phyloP scores from a whole-genome alignment of 345 rosid genomes.

The Heritiera littoralis region DNA sequence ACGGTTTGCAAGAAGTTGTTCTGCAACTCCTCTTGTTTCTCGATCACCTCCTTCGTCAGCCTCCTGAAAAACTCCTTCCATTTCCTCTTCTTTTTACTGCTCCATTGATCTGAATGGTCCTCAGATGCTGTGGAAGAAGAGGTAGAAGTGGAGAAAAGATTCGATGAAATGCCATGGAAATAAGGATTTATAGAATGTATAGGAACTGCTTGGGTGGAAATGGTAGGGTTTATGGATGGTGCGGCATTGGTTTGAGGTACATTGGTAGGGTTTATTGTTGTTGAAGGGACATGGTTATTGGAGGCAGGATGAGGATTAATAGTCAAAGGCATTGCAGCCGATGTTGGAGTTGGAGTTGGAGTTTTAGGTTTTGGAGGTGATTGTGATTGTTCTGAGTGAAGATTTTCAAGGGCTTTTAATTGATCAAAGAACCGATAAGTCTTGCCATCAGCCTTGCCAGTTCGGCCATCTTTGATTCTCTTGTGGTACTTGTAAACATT shows the following conservation, averaged over 20 bases:
- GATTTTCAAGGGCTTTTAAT: slow-evolving; percentile 42
- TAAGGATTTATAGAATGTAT: slow-evolving; percentile 16
- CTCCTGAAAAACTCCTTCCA: slow-evolving; percentile 67
- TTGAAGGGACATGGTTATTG: slow-evolving; percentile 25
- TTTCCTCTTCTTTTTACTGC: slow-evolving; percentile 51
- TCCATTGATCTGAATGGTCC: slow-evolving; percentile 33
- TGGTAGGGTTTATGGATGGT: slow-evolving; percentile 29
- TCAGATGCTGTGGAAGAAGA: slow-evolving; percentile 78
- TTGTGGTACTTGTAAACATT: slow-evolving; percentile 59
- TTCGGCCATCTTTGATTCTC: slow-evolving; percentile 55
- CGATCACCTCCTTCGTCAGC: slow-evolving; percentile 45
- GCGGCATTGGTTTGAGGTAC: slow-evolving; percentile 20
- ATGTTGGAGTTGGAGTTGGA: slow-evolving; percentile 25
- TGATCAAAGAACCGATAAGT: slow-evolving; percentile 48
- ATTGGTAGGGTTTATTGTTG: slow-evolving; percentile 16
- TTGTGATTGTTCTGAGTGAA: slow-evolving; percentile 16
- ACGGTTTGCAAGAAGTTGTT: slow-evolving; percentile 44
- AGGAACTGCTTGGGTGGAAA: slow-evolving; percentile 10
- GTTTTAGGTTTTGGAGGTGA: slow-evolving; percentile 36
- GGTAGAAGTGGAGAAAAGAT: slow-evolving; percentile 56
- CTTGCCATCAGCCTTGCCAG: slow-evolving; percentile 47
- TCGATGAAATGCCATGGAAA: slow-evolving; percentile 31
- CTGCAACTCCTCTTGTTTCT: slow-evolving; percentile 53
- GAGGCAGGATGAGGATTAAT: neutral
- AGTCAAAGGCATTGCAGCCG: slow-evolving; percentile 18